phyloP scores from a whole-genome alignment of 2,329 filamentous ascomycete species.

The Raffaelea deltoideospora region DNA sequence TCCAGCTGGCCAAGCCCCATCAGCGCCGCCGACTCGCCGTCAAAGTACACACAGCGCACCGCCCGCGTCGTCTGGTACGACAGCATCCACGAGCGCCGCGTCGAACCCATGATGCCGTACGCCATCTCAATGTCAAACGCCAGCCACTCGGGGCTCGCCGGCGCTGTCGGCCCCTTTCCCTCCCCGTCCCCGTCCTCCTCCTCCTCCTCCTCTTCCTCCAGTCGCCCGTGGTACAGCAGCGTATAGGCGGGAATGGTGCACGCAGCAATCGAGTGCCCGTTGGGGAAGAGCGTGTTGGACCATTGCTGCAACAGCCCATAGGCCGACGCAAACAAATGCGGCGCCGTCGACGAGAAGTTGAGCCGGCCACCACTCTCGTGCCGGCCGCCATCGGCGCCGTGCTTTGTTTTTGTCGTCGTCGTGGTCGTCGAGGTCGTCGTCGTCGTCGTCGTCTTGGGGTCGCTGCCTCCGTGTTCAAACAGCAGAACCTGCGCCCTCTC shows the following conservation, averaged over 20 bases:
- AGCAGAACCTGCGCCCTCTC: too few species aligned
- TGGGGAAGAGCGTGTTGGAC: constrained; percentile 34
- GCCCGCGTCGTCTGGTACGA: constrained; percentile 30
- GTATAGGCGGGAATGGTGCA: constrained; percentile 30
- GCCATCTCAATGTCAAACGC: constrained; percentile 37
- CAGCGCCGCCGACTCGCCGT: constrained; percentile 33
- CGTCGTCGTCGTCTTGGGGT: too few species aligned
- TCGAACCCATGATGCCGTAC: constrained; percentile 35
- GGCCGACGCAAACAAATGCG: constrained; percentile 31
- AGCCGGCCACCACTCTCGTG: constrained; percentile 10
- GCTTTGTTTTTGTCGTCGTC: too few species aligned
- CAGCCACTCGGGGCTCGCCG: constrained; percentile 35
- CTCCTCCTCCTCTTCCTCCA: background rate
- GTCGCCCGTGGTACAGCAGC: constrained; percentile 31
- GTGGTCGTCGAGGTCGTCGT: too few species aligned
- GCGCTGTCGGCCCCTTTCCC: constrained; percentile 8
- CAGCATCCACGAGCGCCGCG: constrained; percentile 26
- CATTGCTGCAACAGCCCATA: constrained; percentile 32
- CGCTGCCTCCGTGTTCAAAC: too few species aligned
- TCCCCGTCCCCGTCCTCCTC: constrained; percentile 6
- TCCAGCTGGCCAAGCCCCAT: constrained; percentile 29
- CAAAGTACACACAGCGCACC: constrained; percentile 30
- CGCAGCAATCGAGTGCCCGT: constrained; percentile 30
- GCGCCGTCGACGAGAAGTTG: constrained; percentile 30
- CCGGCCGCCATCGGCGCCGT: background rate